These are phyloP conservation scores for Pseudogymnoascus sp. DNA, from an alignment of 2,329 filamentous ascomycete genomes.

Conservation along the genomic window DNA sequence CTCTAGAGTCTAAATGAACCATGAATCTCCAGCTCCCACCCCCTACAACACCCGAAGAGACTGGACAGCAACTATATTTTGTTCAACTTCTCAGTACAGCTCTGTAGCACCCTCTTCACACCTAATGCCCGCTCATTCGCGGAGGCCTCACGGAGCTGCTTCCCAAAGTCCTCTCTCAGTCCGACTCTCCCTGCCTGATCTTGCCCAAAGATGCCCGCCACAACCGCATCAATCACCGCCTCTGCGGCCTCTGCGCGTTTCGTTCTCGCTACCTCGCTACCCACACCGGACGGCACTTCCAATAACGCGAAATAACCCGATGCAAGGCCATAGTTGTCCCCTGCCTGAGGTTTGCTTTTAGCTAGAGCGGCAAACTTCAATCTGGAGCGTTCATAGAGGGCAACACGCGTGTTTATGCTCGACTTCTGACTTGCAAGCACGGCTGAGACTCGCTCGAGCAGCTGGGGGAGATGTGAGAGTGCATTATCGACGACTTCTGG, in stretches of 20 bases:
- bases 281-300: constrained; percentile 25
- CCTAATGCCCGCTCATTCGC: constrained; percentile 3
- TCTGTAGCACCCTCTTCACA: constrained; percentile 6
- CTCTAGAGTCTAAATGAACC: not conserved
- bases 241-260: constrained; percentile 28
- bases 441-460: constrained; percentile 21
- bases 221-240: constrained; percentile 22
- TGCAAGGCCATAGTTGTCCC: constrained; percentile 19
- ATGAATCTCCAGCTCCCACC: not conserved
- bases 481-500: constrained; percentile 16
- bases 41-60: not conserved
- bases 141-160: constrained; percentile 19
- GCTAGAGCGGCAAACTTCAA: constrained; percentile 24
- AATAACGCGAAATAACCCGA: constrained; percentile 22
- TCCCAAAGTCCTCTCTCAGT: constrained; percentile 16
- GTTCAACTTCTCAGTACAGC: not conserved
- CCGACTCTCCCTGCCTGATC: constrained; percentile 14
- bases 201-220: constrained; percentile 23
- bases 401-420: constrained; percentile 23
- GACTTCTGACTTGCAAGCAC: constrained; percentile 22
- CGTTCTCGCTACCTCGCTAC: constrained; percentile 25
- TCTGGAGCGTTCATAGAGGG: constrained; percentile 26
- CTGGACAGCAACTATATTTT: not conserved
- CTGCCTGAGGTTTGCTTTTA: constrained; percentile 12
- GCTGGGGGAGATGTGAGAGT: constrained; percentile 21